Conservation (phyloP, 2,329 filamentous ascomycete species). For the Elsinoe arachidis region DNA sequence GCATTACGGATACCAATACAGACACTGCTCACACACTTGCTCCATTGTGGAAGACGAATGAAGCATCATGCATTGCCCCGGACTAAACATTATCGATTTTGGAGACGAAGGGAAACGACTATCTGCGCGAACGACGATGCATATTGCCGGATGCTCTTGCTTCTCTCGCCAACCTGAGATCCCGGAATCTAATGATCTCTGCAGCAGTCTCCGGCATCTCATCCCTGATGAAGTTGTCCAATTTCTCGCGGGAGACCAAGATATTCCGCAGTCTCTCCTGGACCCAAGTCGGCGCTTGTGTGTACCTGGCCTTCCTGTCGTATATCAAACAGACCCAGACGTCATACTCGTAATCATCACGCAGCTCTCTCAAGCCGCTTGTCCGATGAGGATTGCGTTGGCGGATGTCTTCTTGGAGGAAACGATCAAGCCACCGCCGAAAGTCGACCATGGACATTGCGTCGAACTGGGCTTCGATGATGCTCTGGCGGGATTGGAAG, state of each 20-base stretch:
- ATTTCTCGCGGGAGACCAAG: slow-evolving; percentile 18
- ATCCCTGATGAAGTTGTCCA: slow-evolving; percentile 24
- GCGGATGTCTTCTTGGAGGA: not conserved
- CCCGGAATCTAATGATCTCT: not conserved
- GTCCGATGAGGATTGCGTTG: not conserved
- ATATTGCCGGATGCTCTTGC: not conserved
- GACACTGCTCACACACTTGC: too few species aligned
- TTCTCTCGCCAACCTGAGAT: not conserved
- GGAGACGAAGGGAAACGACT: not conserved
- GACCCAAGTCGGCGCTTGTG: not conserved
- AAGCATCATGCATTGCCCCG: too few species aligned
- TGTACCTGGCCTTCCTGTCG: not conserved
- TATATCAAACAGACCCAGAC: not conserved
- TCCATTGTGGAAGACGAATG: too few species aligned
- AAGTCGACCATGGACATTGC: not conserved
- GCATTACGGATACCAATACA: too few species aligned
- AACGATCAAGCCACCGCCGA: not conserved
- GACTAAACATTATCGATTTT: too few species aligned
- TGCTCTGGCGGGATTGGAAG: not conserved
- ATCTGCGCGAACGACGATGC: not conserved
- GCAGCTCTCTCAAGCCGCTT: not conserved
- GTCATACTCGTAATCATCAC: not conserved
- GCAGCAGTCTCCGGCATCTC: slow-evolving; percentile 13
- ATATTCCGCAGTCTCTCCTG: not conserved
- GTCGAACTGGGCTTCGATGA: not conserved